Evolutionary conservation across 2,329 filamentous ascomycete genomes (phyloP).

Genomic region (Pyrenophora seminiperda): DNA sequence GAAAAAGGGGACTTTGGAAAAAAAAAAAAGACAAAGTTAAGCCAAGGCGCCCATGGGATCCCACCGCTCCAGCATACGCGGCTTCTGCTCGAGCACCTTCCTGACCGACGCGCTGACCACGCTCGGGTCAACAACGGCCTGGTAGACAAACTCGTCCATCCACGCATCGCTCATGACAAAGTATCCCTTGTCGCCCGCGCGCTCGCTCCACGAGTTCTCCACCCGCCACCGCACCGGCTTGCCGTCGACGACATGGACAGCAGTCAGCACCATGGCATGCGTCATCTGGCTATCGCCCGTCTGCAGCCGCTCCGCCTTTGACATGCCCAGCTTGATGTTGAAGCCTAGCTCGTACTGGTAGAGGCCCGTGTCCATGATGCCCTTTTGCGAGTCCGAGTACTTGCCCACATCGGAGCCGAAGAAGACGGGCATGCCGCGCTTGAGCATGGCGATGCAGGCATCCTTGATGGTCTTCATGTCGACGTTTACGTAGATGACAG

Average conservation of each 20-base stretch:
- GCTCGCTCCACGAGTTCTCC: slow-evolving; percentile 82
- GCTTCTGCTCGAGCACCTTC: slow-evolving; percentile 72
- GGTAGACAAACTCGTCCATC: slow-evolving; percentile 74
- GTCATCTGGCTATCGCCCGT: slow-evolving; percentile 84
- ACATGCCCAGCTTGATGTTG: slow-evolving; percentile 73
- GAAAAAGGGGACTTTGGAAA: too few relatives aligned
- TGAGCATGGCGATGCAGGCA: slow-evolving; percentile 77
- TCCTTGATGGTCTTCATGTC: slow-evolving; percentile 73
- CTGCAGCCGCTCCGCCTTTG: slow-evolving; percentile 74
- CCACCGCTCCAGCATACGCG: slow-evolving; percentile 69
- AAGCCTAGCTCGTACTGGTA: slow-evolving; percentile 85
- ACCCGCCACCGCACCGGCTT: slow-evolving; percentile 79
- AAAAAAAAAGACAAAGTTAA: slow-evolving; percentile 4
- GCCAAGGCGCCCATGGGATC: slow-evolving; percentile 80
- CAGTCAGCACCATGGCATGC: slow-evolving; percentile 90
- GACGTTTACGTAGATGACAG: slow-evolving; percentile 83
- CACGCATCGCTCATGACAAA: slow-evolving; percentile 83
- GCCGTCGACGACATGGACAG: slow-evolving; percentile 73
- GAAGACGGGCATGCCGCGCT: slow-evolving; percentile 79
- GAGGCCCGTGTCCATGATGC: slow-evolving; percentile 80
- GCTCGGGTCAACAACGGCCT: slow-evolving; percentile 79
- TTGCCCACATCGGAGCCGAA: slow-evolving; percentile 90
- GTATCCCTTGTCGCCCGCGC: slow-evolving; percentile 75
- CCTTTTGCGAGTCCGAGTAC: slow-evolving; percentile 68
- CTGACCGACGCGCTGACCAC: slow-evolving; percentile 64